Conservation (phyloP, 2,329 filamentous ascomycete species). For the Capronia epimyces region DNA sequence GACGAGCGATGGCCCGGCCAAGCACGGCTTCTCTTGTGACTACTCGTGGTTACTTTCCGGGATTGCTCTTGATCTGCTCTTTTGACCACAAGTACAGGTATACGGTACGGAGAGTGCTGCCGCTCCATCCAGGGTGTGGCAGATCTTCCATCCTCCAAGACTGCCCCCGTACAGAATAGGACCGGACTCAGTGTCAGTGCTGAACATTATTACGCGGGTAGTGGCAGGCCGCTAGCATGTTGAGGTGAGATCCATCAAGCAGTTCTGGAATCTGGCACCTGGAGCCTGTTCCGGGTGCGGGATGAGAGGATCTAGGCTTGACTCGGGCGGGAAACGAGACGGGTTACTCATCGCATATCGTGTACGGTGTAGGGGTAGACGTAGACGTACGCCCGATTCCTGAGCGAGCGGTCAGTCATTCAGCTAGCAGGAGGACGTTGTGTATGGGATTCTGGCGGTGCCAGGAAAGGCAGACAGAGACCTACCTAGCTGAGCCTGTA, state of each 20-base stretch:
- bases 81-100: neutral
- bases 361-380: neutral
- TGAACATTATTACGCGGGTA: neutral
- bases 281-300: neutral
- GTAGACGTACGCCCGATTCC: too few relatives aligned
- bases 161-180: neutral
- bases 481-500: neutral
- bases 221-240: neutral
- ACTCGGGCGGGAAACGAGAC: neutral
- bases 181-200: neutral
- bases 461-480: neutral
- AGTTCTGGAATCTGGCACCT: neutral
- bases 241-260: neutral
- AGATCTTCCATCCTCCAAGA: neutral
- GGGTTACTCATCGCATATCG: neutral
- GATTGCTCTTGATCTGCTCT: neutral
- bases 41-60: neutral
- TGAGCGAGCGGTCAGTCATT: neutral
- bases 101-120: neutral
- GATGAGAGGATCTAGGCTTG: neutral
- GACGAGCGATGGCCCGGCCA: neutral
- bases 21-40: neutral
- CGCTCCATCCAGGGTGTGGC: neutral
- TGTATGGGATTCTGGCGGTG: neutral
- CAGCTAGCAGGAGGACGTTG: neutral